Base-by-base conservation (phyloP, 108 stramenopile species). In the Chaetoceros tenuissimus region DNA sequence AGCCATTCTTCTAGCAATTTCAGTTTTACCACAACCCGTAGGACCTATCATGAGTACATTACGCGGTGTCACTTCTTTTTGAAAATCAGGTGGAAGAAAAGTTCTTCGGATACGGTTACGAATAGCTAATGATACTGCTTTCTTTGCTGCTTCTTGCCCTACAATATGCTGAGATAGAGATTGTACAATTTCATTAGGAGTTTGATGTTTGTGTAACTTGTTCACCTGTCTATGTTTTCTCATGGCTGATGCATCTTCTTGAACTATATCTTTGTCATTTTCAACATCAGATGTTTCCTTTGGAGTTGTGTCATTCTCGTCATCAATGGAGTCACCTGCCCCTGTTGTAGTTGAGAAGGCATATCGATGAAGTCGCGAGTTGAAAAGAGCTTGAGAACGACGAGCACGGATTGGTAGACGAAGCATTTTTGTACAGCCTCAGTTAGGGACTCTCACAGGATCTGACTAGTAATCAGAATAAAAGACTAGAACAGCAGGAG, bases 31-130 rank as follows among this genome's bases (percentile, higher is more conserved):
- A 57, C 95, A 96, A 5, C 97, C 99, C 2, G 97, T 99, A 49
- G 97, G 97, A 5, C 99, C 99, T 51, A 99, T 96, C 95, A 99
- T 93, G 40, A 99, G 78, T 25, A 99, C 98, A 68, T 99, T 99
- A 53, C 98, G 95, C 17, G 99, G 99, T 13, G 96, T 96, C 7
- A 99, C 91, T 62, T 98, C 96, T 43, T 78, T 82, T 40, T 78
- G 74, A 18, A 99, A 52, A 10, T 92, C 89, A 20, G 93, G 84
- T 5, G 85, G 75, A 1, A 99, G 75, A 47, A 92, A 93, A 23
- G 86, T 83, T 18, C 99, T 88, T 25, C 99, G 80, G 97, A 97
- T 98, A 31, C 99, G 89, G 67, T 99, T 99, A 45, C 97, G 75
- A 71, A 99, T 82, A 26, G 99, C 97, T 62, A 99, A 95, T 28